Evolutionary conservation across 2,329 filamentous ascomycete species (phyloP), one percentile per base, ranked within the genome.

Genomic region (Monosporascus sp.): DNA sequence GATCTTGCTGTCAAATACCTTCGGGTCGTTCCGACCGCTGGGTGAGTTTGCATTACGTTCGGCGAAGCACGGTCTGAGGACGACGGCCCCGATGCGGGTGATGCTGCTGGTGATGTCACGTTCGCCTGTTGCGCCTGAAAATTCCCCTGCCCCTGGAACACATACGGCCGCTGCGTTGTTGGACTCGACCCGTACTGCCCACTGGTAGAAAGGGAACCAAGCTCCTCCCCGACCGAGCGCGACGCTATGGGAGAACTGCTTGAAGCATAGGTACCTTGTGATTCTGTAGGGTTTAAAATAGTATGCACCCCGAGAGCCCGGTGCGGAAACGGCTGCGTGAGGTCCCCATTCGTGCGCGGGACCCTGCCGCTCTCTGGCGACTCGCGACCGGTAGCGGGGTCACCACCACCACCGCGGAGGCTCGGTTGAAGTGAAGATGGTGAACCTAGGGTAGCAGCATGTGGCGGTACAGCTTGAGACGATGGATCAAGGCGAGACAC

Each of bases 1-100:
- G 83, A 84, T 57, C 77, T 74, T 1, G 83, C 81, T 11, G 79
- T 83, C 55, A 84, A 63, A n/a, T 82, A 76, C 36, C 77, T 76
- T 57, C 81, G 72, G 51, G 70, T 48, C 50, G 60, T 60, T 51
- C 62, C 66, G 24, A 70, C 55, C 6, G 65, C 58, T 1, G 65
- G 60, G 51, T 66, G 66, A 24, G 66, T 63, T 24, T 69, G 68
- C 24, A 50, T 38, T 9, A 58, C 52, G 9, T 61, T 57, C 7
- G 70, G 68, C 17, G 70, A 71, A 31, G 60, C 64, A 38, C 63
- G 66, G 9, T 67, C 66, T n/a, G 55, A 51, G 37, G 61, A 59
- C 6, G 67, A 63, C 42, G 65, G 66, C 37, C 62, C 62, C 15
- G 53, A 59, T 36, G 51, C 49, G 50, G 56, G 54, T 5, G 58